Evolutionary conservation across 2,329 filamentous ascomycete genomes (phyloP), one percentile per base, ranked within the genome.

Genomic region (Clonostachys sp.): DNA sequence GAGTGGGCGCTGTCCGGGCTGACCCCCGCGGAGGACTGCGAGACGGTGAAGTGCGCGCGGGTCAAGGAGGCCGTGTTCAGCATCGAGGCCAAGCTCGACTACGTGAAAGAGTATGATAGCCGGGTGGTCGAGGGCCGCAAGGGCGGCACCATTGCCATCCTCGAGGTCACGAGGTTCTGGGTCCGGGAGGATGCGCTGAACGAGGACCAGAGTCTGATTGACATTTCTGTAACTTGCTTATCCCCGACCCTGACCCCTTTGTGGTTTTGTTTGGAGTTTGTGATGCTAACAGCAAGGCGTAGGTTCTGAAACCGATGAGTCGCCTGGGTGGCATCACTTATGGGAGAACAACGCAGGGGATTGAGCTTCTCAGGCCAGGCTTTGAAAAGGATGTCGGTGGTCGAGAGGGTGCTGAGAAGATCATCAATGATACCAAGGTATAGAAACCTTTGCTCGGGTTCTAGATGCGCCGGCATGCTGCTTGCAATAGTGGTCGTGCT

Each of bases 111-210:
- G 67, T 95, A 89, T 68, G 85, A 92, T 64, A 89, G 84, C 63
- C 76, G 77, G 45, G 74, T 74, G 0, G 82, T 70, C 3, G 85
- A 86, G 0, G 90, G 88, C 3, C 86, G 84, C 69, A 91, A 84
- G 72, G 86, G 86, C 1, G 83, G 86, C 1, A 84, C 86, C 5
- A 60, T 96, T 52, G 86, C 80, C 2, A 78, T 95, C 34, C 74
- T 96, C 12, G 90, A 96, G 69, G 92, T 90, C 0, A 84, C 87
- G 34, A 77, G 85, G 30, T 96, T 96, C 61, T 96, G 91, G 90
- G 90, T 84, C 3, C 72, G 91, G 46, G 89, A 95, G 62, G 92
- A 96, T 68, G 91, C 91, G 3, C 72, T 96, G 51, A 89, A 95
- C 57, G 81, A 88, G 61, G 84, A 90, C 9, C 78, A 74, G 59